Evolutionary conservation across 2,329 filamentous ascomycete species (phyloP).

Genomic region (Parafenestella ontariensis): DNA sequence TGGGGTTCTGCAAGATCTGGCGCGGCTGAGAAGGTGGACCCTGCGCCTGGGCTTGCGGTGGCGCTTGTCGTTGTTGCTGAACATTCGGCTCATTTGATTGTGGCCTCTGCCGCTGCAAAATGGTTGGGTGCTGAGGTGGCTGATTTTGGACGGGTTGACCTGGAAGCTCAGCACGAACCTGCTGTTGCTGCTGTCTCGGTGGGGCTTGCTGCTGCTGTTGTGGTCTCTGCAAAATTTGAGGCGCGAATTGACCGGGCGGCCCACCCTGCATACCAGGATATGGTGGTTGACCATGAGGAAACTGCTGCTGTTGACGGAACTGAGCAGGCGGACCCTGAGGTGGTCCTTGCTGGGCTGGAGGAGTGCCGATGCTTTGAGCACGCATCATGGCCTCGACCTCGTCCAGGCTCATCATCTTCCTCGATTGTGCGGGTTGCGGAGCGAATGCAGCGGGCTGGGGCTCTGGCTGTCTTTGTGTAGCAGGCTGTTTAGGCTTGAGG

Average conservation of each 20-base stretch:
- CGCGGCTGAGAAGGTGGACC: constrained; percentile 61
- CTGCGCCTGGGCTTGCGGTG: constrained; percentile 48
- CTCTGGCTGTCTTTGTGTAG: constrained; percentile 43
- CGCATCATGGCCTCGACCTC: constrained; percentile 96
- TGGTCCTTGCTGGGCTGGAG: constrained; percentile 41
- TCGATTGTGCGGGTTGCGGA: constrained; percentile 43
- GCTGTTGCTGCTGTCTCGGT: constrained; percentile 48
- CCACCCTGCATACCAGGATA: constrained; percentile 48
- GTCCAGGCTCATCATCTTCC: constrained; percentile 93
- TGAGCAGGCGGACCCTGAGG: constrained; percentile 27
- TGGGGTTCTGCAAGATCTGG: constrained; percentile 82
- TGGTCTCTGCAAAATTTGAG: constrained; percentile 60
- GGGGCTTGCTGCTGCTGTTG: constrained; percentile 46
- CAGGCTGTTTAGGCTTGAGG: constrained; percentile 66
- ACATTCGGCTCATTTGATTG: constrained; percentile 24
- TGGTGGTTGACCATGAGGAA: constrained; percentile 37
- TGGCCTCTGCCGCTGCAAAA: constrained; percentile 45
- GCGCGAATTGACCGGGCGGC: constrained; percentile 54
- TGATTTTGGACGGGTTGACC: constrained; percentile 40
- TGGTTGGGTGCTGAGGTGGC: constrained; percentile 41
- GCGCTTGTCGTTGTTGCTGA: constrained; percentile 34
- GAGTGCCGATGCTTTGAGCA: constrained; percentile 62
- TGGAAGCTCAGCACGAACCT: constrained; percentile 55
- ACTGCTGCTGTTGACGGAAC: constrained; percentile 33
- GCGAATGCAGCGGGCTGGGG: constrained; percentile 24